phyloP scores from a whole-genome alignment of 2,329 filamentous ascomycete genomes.

The Cucurbitaria berberidis region DNA sequence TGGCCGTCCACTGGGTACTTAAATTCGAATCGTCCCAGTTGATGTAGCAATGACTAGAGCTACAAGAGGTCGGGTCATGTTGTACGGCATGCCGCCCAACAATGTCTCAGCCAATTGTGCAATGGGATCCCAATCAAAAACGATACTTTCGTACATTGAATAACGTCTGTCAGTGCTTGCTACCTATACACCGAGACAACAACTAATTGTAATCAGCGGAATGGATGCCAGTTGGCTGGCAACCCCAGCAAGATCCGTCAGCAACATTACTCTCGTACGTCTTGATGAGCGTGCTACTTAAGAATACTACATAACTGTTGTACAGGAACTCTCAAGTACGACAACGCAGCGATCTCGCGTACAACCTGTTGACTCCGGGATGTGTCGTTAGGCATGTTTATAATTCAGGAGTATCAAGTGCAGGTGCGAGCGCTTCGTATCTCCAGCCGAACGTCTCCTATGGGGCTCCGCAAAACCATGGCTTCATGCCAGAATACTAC shows the following conservation, averaged over 20 bases:
- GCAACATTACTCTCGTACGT: background rate
- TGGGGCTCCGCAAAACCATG: too few species aligned
- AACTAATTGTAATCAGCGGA: background rate
- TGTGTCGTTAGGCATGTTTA: too few species aligned
- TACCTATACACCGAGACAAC: background rate
- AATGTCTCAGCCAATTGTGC: background rate
- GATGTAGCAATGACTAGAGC: background rate
- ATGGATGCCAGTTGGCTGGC: background rate
- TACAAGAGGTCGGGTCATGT: background rate
- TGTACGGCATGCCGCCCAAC: background rate
- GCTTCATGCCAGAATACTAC: too few species aligned
- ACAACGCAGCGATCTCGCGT: too few species aligned
- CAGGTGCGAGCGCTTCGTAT: too few species aligned
- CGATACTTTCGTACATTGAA: background rate
- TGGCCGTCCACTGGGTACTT: background rate
- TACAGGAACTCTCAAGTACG: too few species aligned
- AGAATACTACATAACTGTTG: background rate
- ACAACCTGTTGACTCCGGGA: too few species aligned
- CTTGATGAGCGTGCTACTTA: background rate
- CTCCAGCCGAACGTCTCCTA: too few species aligned
- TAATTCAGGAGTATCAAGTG: too few species aligned
- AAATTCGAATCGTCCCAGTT: background rate
- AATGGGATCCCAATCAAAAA: background rate
- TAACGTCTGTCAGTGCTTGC: background rate
- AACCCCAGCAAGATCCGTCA: background rate